These are phyloP conservation scores for Thalassiosira mediterranea DNA, from an alignment of 352 stramenopile genomes.

Conservation along the genomic window DNA sequence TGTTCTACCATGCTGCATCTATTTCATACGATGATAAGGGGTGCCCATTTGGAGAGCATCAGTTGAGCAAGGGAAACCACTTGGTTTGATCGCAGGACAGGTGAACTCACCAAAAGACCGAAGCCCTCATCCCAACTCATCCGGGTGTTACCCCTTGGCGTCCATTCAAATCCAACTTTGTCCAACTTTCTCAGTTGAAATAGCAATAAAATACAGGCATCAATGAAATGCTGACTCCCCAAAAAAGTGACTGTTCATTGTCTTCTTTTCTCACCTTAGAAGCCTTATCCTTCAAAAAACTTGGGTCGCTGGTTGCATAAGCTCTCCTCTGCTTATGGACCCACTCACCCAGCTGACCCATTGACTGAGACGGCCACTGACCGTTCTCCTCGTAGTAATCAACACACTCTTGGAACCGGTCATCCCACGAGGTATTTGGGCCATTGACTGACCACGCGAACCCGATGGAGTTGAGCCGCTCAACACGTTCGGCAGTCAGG, in stretches of 20 bases:
- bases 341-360: neutral
- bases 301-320: neutral
- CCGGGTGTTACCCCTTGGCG: constrained; percentile 10
- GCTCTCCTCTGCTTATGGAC: constrained; percentile 4
- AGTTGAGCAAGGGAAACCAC: no score
- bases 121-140: constrained; percentile 15
- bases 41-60: no score
- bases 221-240: no score
- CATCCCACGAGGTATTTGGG: constrained; percentile 2
- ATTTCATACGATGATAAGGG: no score
- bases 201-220: no score
- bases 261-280: no score
- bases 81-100: no score
- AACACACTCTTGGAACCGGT: constrained; percentile 1
- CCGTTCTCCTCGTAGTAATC: neutral
- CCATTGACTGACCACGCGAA: constrained; percentile 20
- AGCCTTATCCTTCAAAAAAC: constrained; percentile 9
- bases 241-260: no score
- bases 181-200: no score
- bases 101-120: constrained; percentile 8
- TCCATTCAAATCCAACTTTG: constrained; percentile 22
- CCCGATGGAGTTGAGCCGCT: constrained; percentile 19
- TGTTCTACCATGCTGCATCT: constrained; percentile 12
- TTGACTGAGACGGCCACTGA: constrained; percentile 10
- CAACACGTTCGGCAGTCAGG: constrained; percentile 20